A percentile compares a stretch with the other conserved stretches of the same genome.
phyloP scores from a whole-genome alignment of 495 filamentous ascomycete genomes.

The Penicillium antarcticum region DNA sequence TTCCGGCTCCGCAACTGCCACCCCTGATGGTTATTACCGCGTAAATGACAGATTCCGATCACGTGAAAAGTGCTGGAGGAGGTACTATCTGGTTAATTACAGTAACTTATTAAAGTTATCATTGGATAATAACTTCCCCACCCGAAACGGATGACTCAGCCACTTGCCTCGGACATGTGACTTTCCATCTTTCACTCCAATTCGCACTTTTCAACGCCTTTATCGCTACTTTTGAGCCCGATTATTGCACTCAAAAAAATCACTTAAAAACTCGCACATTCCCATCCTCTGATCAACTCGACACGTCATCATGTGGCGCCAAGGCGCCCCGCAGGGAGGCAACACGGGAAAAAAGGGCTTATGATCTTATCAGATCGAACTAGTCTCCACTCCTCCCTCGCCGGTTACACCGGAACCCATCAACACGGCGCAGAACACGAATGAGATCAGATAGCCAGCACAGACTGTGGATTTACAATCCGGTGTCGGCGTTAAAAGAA shows the following conservation, averaged over 20 bases:
- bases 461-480: constrained; percentile 8
- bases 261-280: not conserved
- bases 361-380: constrained; percentile 31
- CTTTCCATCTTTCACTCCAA: not conserved
- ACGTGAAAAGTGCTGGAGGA: fast-evolving
- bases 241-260: not conserved
- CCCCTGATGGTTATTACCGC: constrained; percentile 1
- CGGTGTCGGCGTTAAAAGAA: constrained; percentile 13
- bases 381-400: constrained; percentile 18
- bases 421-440: constrained; percentile 7
- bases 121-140: constrained; percentile 4
- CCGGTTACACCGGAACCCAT: constrained; percentile 3
- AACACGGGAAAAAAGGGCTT: constrained; percentile 9
- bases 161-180: constrained; percentile 13
- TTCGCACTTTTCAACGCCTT: not conserved
- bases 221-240: not conserved
- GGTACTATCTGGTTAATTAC: not conserved
- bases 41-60: not conserved
- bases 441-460: constrained; percentile 4
- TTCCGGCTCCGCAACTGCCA: constrained; percentile 32
- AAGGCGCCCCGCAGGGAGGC: constrained; percentile 7
- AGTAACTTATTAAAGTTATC: not conserved
- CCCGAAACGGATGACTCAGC: constrained; percentile 16
- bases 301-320: constrained; percentile 3
- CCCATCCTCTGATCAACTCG: not conserved